phyloP scores from a whole-genome alignment of 139 green algal species.

The Spirogloea muscicola region DNA sequence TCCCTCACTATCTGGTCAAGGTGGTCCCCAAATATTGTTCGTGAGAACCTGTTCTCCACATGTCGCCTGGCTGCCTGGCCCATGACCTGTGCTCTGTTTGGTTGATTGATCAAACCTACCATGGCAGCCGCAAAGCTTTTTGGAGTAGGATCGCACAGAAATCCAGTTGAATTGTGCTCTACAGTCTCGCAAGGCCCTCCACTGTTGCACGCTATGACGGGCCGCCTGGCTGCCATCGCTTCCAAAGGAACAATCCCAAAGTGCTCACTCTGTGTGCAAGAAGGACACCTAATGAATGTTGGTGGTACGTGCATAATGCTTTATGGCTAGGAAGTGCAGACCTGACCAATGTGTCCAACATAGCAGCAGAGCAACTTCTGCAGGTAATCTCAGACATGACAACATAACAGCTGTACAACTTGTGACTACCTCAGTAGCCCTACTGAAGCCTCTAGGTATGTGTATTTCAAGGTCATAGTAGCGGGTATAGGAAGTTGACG shows the following conservation, averaged over 20 bases:
- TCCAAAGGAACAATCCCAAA: constrained; percentile 98
- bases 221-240: constrained; percentile 78
- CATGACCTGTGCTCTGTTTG: constrained; percentile 10
- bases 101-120: constrained; percentile 4
- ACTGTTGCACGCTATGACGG: constrained; percentile 79
- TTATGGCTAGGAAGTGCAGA: background rate
- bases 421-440: background rate
- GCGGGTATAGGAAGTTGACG: background rate
- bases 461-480: background rate
- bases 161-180: constrained; percentile 10
- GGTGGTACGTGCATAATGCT: background rate
- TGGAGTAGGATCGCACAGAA: constrained; percentile 30
- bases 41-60: constrained; percentile 31
- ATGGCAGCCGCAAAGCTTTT: constrained; percentile 25
- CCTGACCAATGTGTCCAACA: background rate
- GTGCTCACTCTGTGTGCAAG: constrained; percentile 76
- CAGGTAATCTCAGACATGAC: background rate
- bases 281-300: background rate
- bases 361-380: background rate
- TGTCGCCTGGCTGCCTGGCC: constrained; percentile 12
- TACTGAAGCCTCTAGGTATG: background rate
- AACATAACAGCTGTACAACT: background rate
- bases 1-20: no score
- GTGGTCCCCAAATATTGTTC: constrained; percentile 25
- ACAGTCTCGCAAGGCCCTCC: constrained; percentile 50